Percentiles rank a stretch among this genome's conserved stretches.
Conservation (phyloP, 2,329 filamentous ascomycete genomes). For the Ophiostoma montium region DNA sequence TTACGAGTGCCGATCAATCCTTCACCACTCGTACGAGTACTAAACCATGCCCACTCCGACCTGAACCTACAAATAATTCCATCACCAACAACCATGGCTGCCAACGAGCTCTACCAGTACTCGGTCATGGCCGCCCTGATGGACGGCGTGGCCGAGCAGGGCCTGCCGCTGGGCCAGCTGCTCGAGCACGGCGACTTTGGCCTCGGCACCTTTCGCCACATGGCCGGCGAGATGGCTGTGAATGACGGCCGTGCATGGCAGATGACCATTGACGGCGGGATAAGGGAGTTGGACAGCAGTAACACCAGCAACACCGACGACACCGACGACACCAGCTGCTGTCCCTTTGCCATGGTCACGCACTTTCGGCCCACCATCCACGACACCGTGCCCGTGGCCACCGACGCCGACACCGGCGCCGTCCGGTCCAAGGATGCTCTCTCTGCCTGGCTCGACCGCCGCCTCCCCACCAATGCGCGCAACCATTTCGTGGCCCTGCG, state of each 20-base stretch:
- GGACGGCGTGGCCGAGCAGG: neutral
- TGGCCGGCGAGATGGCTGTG: conserved; percentile 1
- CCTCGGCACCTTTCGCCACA: neutral
- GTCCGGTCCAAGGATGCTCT: neutral
- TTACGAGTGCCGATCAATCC: no score
- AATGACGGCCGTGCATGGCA: neutral
- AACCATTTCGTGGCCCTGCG: conserved; percentile 1
- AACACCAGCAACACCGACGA: neutral
- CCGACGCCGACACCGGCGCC: neutral
- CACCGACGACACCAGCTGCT: neutral
- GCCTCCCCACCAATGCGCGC: neutral
- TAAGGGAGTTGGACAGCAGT: neutral
- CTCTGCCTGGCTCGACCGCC: neutral
- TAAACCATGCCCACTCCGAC: neutral
- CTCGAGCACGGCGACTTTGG: neutral
- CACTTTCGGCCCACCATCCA: neutral
- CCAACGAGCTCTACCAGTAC: neutral
- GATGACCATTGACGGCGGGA: neutral
- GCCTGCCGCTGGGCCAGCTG: neutral
- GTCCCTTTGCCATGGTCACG: conserved; percentile 1
- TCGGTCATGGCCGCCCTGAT: conserved; percentile 1
- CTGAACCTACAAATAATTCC: no score
- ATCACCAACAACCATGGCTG: neutral
- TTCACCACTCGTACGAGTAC: neutral
- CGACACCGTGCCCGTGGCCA: neutral